A percentile compares a stretch with the other conserved stretches of the same genome.
Evolutionary conservation across 768 basidiomycete species (phyloP).

Genomic region (Panaeolus cyanescens): DNA sequence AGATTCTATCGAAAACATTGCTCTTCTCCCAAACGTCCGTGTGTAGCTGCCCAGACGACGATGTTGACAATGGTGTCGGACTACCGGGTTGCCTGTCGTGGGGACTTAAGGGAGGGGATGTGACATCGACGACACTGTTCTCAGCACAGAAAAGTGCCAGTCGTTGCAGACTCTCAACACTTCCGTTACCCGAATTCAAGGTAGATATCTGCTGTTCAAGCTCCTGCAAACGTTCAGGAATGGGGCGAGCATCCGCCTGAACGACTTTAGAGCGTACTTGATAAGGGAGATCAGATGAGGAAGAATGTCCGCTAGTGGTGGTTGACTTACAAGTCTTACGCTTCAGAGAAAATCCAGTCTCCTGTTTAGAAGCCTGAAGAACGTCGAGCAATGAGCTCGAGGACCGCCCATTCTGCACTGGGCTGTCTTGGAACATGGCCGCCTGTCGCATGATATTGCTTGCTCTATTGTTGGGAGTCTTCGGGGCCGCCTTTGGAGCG

Average conservation of each 20-base stretch:
- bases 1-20: slow-evolving; percentile 69
- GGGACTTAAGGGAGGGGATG: slow-evolving; percentile 57
- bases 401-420: slow-evolving; percentile 49
- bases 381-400: slow-evolving; percentile 68
- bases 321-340: slow-evolving; percentile 62
- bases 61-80: slow-evolving; percentile 57
- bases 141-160: slow-evolving; percentile 63
- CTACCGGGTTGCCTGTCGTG: slow-evolving; percentile 51
- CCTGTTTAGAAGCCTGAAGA: slow-evolving; percentile 64
- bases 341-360: slow-evolving; percentile 86
- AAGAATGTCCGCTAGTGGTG: not conserved
- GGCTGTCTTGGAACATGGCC: slow-evolving; percentile 82
- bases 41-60: slow-evolving; percentile 44
- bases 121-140: slow-evolving; percentile 50
- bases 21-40: slow-evolving; percentile 73
- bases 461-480: slow-evolving; percentile 66
- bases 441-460: slow-evolving; percentile 69
- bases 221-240: slow-evolving; percentile 46
- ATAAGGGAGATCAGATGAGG: slow-evolving; percentile 16
- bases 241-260: slow-evolving; percentile 39
- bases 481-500: slow-evolving; percentile 38
- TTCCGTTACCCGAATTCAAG: slow-evolving; percentile 54
- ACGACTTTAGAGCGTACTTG: slow-evolving; percentile 54
- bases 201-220: slow-evolving; percentile 54
- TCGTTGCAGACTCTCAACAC: slow-evolving; percentile 60